phyloP scores from a whole-genome alignment of 2,329 filamentous ascomycete species.

The Phyllachora maydis region DNA sequence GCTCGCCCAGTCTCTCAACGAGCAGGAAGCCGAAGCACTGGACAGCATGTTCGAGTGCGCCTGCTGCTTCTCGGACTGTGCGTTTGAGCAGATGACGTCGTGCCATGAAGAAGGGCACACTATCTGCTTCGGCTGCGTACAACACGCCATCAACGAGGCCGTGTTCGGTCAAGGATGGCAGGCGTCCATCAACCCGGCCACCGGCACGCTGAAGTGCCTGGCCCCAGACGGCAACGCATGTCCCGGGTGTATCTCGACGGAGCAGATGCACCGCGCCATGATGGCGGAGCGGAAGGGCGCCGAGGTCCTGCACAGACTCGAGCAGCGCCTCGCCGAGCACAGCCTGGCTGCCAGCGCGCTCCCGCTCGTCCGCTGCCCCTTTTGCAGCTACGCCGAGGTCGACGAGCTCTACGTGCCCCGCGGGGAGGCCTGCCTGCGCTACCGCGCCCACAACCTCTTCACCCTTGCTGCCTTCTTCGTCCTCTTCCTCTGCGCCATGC shows the following conservation, averaged over 20 bases:
- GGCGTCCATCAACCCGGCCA: constrained; percentile 52
- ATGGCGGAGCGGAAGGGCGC: constrained; percentile 44
- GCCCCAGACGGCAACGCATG: constrained; percentile 55
- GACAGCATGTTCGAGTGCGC: constrained; percentile 47
- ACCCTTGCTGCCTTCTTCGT: constrained; percentile 25
- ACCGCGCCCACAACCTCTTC: constrained; percentile 29
- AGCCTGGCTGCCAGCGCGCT: constrained; percentile 52
- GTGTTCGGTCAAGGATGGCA: constrained; percentile 87
- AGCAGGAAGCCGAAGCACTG: constrained; percentile 33
- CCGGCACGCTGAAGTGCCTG: constrained; percentile 64
- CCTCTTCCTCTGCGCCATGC: constrained; percentile 29
- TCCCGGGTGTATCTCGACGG: constrained; percentile 46
- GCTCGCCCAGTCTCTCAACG: constrained; percentile 32
- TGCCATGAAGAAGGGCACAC: constrained; percentile 51
- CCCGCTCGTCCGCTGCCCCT: constrained; percentile 67
- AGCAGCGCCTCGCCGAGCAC: constrained; percentile 61
- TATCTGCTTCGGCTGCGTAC: constrained; percentile 67
- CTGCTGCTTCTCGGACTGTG: constrained; percentile 52
- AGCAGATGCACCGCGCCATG: constrained; percentile 55
- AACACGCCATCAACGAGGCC: constrained; percentile 64
- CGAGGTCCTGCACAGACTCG: constrained; percentile 54
- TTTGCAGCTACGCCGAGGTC: constrained; percentile 78
- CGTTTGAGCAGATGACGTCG: constrained; percentile 56
- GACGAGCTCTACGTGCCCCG: constrained; percentile 52
- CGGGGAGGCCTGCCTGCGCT: constrained; percentile 28